Percentiles rank a stretch among this genome's conserved stretches.
phyloP scores from a whole-genome alignment of 2,329 filamentous ascomycete genomes.

The Sporothrix brunneoviolacea region DNA sequence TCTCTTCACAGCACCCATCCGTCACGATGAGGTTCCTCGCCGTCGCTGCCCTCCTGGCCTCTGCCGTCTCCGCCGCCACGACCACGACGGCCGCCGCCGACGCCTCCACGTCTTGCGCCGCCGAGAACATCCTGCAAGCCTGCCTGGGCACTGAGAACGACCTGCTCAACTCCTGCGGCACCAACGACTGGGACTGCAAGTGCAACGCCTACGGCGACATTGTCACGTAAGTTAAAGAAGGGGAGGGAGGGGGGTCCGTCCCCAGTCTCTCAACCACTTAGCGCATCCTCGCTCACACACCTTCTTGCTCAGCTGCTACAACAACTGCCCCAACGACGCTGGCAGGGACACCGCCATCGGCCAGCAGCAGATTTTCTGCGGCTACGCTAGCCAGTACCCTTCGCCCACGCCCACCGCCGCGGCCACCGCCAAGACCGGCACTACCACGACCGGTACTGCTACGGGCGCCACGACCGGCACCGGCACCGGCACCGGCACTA shows the following conservation, averaged over 20 bases:
- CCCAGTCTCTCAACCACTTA: not conserved
- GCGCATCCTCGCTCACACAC: not conserved
- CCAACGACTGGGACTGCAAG: slow-evolving; percentile 40
- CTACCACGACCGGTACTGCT: slow-evolving; percentile 19
- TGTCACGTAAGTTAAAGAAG: slow-evolving; percentile 34
- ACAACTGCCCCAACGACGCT: slow-evolving; percentile 47
- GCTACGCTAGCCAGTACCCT: slow-evolving; percentile 38
- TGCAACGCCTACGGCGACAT: slow-evolving; percentile 39
- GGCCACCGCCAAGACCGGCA: slow-evolving; percentile 19
- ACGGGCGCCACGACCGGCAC: slow-evolving; percentile 1
- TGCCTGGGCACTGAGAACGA: slow-evolving; percentile 27
- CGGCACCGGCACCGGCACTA: slow-evolving; percentile 18
- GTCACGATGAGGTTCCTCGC: slow-evolving; percentile 14
- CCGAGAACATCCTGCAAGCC: slow-evolving; percentile 18
- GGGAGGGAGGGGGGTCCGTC: not conserved
- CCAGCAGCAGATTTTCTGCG: slow-evolving; percentile 39
- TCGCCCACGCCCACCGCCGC: slow-evolving; percentile 24
- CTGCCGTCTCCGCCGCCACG: slow-evolving; percentile 11
- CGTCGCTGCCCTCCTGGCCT: slow-evolving; percentile 7
- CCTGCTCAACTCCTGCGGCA: slow-evolving; percentile 33
- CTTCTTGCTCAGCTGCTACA: slow-evolving; percentile 35
- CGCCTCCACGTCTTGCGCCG: slow-evolving; percentile 16
- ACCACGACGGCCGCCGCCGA: slow-evolving; percentile 8
- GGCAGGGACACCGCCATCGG: slow-evolving; percentile 28
- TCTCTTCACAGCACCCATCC: not conserved